Percentiles rank a stretch among this genome's conserved stretches.
These are phyloP conservation scores for Begonia fuchsioides DNA, from an alignment of 306 rosid genomes.

Conservation along the genomic window DNA sequence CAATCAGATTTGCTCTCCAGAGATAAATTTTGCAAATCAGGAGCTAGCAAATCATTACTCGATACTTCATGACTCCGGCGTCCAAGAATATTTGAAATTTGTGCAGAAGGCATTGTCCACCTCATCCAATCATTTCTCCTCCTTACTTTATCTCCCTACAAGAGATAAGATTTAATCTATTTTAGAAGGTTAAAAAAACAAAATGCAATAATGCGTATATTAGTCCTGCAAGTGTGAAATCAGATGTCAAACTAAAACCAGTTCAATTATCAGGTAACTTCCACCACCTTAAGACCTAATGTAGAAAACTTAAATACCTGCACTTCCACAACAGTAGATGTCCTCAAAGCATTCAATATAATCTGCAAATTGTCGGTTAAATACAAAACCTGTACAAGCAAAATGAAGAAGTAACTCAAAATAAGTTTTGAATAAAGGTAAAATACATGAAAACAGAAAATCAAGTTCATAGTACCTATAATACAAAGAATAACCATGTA, in stretches of 20 bases:
- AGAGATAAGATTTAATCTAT: background rate
- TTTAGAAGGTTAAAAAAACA: too few relatives aligned
- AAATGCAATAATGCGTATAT: too few relatives aligned
- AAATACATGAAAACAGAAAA: too few relatives aligned
- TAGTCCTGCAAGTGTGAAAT: too few relatives aligned
- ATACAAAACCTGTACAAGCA: conserved; percentile 34
- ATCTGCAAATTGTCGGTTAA: conserved; percentile 63
- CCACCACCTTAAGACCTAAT: background rate
- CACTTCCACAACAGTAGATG: conserved; percentile 45
- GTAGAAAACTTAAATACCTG: conserved; percentile 32
- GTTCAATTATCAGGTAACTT: background rate
- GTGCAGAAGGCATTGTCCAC: conserved; percentile 49
- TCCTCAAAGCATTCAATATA: conserved; percentile 45
- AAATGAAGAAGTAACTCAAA: background rate
- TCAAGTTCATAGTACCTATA: too few relatives aligned
- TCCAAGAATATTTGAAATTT: conserved; percentile 18
- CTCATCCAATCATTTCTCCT: conserved; percentile 49
- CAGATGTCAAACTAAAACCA: background rate
- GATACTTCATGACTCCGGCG: conserved; percentile 20
- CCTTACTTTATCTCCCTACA: conserved; percentile 71
- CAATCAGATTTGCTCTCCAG: conserved; percentile 17
- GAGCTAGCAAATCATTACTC: conserved; percentile 30
- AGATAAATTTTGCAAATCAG: conserved; percentile 27
- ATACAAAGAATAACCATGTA: too few relatives aligned
- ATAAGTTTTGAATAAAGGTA: too few relatives aligned